Evolutionary conservation across 306 rosid species (phyloP), one percentile per base, ranked within the genome.

Genomic region (Adenanthera pavonina): DNA sequence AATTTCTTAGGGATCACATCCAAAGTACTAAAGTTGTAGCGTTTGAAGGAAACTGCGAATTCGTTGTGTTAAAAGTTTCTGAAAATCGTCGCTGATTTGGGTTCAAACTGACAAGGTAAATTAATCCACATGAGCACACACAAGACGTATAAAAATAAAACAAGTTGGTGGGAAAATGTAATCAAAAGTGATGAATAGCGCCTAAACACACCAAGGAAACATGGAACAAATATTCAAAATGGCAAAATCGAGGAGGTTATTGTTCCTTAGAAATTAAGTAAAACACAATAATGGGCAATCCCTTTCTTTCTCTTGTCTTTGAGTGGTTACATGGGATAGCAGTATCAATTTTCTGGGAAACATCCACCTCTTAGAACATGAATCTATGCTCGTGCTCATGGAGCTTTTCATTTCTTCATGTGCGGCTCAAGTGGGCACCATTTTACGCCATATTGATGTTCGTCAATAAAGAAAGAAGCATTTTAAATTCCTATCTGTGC

Each of bases 381-480:
- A 88, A 85, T 44, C 85, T 85, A 74, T 81, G 86, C 74, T 81
- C 85, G 38, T 69, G 54, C 30, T 68, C 74, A n/a, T 44, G 53
- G 82, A 81, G 72, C 3, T 64, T 75, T 17, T 62, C 80, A 79
- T 85, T 85, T 80, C 82, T 70, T 78, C 89, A 81, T 81, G 87
- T 88, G 91, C 89, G 11, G 77, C 87, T 81, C 68, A 12, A 61
- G 68, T 61, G 68, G 68, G 68, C 68, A 33, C 68, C 68, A 13
- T 57, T 57, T 20, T 57, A 57, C 8, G 65, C 65, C 82, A 67
- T 67, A 49, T 68, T 70, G 30, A 25, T 25, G 20, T 46, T 35
- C 44, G 49, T 74, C 40, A 61, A 25, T 8, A 68, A 52, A 71
- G 16, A 44, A 65, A 56, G n/a, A 44, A 68, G 4, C 11, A 80